Base-by-base conservation (phyloP, 305 asterid species). In the Coffea humblotiana region DNA sequence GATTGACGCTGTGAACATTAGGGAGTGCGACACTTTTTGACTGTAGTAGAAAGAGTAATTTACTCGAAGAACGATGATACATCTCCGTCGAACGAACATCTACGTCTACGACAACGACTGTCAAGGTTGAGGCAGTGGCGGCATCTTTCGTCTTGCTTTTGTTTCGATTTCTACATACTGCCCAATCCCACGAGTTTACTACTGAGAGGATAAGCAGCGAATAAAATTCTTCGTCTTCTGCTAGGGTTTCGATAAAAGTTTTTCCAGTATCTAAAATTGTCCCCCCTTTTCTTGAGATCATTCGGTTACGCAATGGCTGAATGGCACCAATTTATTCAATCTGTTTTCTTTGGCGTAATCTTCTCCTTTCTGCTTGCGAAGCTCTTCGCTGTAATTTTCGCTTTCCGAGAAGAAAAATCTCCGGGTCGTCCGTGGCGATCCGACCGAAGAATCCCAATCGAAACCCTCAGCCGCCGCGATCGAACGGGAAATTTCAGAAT, bases 321-420 rank as follows among this genome's bases (percentile, higher is more conserved):
- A 43, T 92, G 94, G 97, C 92, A 90, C n/a, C 90, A 91, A 70
- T 72, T 84, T 56, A 74, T 86, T 60, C 98, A 94, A 80, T 92
- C 99, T 65, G 84, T 92, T 16, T 6, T 96, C 51, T 54, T 96
- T 80, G 99, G 97, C 49, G 13, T 91, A 66, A 70, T 96, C 61
- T 96, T 94, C 92, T 96, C 99, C 1, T 96, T 83, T 85, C 88
- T 96, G 65, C 95, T 96, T 74, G 97, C 98, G 37, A 94, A 94
- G 85, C 95, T 94, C 63, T 94, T 96, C 77, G 87, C 98, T 43
- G 83, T 96, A 23, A 90, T 96, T 79, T 91, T 96, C 87, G 87
- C 97, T 83, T 94, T 96, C 85, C 99, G 97, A 58, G 93, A 94
- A 3, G 97, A 90, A 23, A 23, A 96, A 94, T 82, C 98, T 92